Evolutionary conservation across 768 basidiomycete genomes (phyloP).

Genomic region (Lepiota subincarnata): DNA sequence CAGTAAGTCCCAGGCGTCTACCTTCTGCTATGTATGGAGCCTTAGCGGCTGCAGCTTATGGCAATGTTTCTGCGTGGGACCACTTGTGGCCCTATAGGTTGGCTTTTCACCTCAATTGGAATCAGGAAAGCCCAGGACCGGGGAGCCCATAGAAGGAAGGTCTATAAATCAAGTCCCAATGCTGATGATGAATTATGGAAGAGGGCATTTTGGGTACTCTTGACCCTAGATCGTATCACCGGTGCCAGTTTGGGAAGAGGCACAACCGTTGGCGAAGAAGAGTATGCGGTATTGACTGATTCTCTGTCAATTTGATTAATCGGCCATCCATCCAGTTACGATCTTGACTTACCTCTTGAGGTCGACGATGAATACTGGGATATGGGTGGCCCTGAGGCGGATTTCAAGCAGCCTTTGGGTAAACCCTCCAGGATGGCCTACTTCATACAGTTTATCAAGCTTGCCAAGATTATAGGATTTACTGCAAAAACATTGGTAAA

Average conservation of each 20-base stretch:
- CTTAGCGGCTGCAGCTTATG: constrained; percentile 36
- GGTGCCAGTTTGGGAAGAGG: constrained; percentile 53
- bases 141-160: constrained; percentile 67
- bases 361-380: constrained; percentile 84
- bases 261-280: constrained; percentile 58
- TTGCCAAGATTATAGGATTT: constrained; percentile 69
- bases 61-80: constrained; percentile 53
- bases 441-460: constrained; percentile 62
- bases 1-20: constrained; percentile 15
- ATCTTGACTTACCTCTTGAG: constrained; percentile 76
- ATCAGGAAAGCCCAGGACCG: constrained; percentile 68
- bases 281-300: constrained; percentile 37
- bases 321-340: constrained; percentile 53
- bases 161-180: constrained; percentile 43
- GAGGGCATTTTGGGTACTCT: constrained; percentile 71
- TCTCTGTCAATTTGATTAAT: constrained; percentile 4
- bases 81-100: constrained; percentile 43
- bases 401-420: constrained; percentile 65
- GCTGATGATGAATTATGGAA: constrained; percentile 72
- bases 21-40: neutral
- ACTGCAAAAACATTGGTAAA: constrained; percentile 65
- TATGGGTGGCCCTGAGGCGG: constrained; percentile 37
- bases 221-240: constrained; percentile 54
- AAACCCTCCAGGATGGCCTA: constrained; percentile 53
- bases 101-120: constrained; percentile 52